phyloP scores from a whole-genome alignment of 1,284 basidiomycete species.

The Cerioporus squamosus region DNA sequence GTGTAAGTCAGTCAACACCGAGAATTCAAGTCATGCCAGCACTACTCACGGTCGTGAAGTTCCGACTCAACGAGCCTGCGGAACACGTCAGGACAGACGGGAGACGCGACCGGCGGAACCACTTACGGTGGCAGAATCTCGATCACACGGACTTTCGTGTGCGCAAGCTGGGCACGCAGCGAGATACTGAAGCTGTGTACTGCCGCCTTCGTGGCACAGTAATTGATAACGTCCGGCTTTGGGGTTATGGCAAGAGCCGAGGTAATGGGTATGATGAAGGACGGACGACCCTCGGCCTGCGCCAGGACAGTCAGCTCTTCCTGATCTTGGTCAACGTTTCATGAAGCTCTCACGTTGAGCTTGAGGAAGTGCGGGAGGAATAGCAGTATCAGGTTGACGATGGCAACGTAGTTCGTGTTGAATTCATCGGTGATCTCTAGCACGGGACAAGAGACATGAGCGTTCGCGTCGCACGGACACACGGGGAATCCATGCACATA shows the following conservation, averaged over 20 bases:
- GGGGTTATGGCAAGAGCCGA: constrained; percentile 56
- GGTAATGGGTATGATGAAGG: constrained; percentile 56
- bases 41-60: constrained; percentile 57
- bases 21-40: background rate
- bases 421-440: constrained; percentile 53
- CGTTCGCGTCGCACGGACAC: background rate
- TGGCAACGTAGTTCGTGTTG: constrained; percentile 59
- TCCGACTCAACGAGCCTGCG: constrained; percentile 64
- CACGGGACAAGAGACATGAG: background rate
- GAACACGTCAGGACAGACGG: background rate
- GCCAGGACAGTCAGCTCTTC: background rate
- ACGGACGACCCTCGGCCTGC: constrained; percentile 47
- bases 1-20: background rate
- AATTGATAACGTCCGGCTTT: constrained; percentile 47
- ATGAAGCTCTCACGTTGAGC: constrained; percentile 43
- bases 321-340: background rate
- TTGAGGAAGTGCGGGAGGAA: constrained; percentile 62
- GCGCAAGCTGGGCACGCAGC: constrained; percentile 50
- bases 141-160: constrained; percentile 56
- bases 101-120: background rate
- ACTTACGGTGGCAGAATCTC: constrained; percentile 68
- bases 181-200: constrained; percentile 57
- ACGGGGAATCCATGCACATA: constrained; percentile 27
- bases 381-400: constrained; percentile 52
- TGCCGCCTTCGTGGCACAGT: constrained; percentile 66